A percentile compares a stretch with the other conserved stretches of the same genome.
phyloP scores from a whole-genome alignment of 441 rosid genomes.

The Jatropha multifida region DNA sequence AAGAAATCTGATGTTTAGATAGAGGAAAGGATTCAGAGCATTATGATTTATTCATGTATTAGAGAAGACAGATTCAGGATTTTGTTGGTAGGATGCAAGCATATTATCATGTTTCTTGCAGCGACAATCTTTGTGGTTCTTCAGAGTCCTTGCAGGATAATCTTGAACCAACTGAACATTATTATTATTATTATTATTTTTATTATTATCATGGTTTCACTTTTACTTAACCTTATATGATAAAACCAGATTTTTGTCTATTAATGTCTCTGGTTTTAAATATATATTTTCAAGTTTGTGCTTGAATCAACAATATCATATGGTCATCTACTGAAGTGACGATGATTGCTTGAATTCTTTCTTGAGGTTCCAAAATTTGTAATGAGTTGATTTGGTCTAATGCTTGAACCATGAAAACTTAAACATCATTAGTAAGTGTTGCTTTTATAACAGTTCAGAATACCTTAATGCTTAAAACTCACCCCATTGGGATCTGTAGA shows the following conservation, averaged over 20 bases:
- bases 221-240: neutral
- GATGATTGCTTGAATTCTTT: neutral
- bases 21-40: neutral
- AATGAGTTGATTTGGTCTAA: neutral
- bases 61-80: neutral
- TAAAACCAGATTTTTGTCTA: neutral
- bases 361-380: neutral
- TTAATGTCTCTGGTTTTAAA: no score
- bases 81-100: neutral
- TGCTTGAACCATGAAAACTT: neutral
- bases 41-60: conserved; percentile 6
- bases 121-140: neutral
- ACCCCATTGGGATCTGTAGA: neutral
- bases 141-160: neutral
- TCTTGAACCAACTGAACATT: conserved; percentile 2
- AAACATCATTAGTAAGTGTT: neutral
- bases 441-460: neutral
- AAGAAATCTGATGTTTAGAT: neutral
- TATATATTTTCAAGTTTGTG: neutral
- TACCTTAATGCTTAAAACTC: neutral
- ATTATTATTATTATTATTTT: neutral
- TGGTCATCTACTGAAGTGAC: neutral
- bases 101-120: neutral
- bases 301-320: neutral
- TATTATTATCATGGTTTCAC: neutral